These are phyloP conservation scores for Capsella rubella DNA, from an alignment of 441 rosid species.

Conservation along the genomic window DNA sequence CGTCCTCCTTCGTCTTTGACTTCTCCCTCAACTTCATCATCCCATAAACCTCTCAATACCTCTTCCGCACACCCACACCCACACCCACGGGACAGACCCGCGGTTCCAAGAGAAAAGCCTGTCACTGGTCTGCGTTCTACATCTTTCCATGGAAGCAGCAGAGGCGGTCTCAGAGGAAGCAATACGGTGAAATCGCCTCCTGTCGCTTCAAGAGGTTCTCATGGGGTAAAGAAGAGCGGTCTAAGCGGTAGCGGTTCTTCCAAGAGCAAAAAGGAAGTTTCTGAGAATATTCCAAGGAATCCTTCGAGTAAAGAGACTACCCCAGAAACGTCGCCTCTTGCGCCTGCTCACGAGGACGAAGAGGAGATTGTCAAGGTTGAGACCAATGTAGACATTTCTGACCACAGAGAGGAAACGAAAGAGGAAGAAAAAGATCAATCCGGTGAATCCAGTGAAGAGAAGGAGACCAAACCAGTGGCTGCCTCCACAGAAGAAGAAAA, in stretches of 20 bases:
- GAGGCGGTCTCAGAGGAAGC: constrained; percentile 35
- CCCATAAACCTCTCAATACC: constrained; percentile 37
- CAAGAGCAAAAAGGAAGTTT: constrained; percentile 43
- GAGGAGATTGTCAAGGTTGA: constrained; percentile 33
- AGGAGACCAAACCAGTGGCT: constrained; percentile 15
- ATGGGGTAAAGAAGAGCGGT: constrained; percentile 32
- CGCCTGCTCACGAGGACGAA: constrained; percentile 29
- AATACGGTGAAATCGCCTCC: constrained; percentile 33
- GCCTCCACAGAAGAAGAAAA: constrained; percentile 34
- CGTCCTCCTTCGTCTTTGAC: constrained; percentile 54
- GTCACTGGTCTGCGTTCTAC: constrained; percentile 43
- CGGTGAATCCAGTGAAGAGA: constrained; percentile 38
- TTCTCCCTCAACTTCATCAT: constrained; percentile 50
- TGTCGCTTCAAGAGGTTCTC: constrained; percentile 42
- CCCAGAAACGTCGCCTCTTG: constrained; percentile 22
- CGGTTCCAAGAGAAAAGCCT: constrained; percentile 48
- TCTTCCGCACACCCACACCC: constrained; percentile 50
- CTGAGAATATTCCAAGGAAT: constrained; percentile 40
- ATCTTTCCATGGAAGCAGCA: constrained; percentile 44
- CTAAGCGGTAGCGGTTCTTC: constrained; percentile 28
- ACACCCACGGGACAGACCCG: constrained; percentile 44
- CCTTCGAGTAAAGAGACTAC: constrained; percentile 31
- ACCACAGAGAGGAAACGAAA: constrained; percentile 9
- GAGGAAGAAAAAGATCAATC: constrained; percentile 35
- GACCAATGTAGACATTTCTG: constrained; percentile 30